Percentiles rank a stretch among this genome's conserved stretches.
These are phyloP conservation scores for Lithocarpus polystachyus DNA, from an alignment of 306 rosid genomes.

Conservation along the genomic window DNA sequence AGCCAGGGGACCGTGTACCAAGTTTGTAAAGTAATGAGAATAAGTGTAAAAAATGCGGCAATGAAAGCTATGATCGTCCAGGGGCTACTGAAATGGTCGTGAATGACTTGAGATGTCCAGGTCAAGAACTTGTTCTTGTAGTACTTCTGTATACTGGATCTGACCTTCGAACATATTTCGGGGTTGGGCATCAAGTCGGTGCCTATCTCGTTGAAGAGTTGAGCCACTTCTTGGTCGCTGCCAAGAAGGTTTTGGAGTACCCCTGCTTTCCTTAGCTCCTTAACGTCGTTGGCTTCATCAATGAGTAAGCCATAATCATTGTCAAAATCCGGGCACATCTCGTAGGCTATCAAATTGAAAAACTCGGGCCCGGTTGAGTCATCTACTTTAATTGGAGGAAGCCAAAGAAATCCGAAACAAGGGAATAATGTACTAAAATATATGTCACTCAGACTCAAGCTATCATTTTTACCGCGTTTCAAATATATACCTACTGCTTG, in stretches of 20 bases:
- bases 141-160: not conserved
- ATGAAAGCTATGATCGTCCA: conserved; percentile 25
- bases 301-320: conserved; percentile 33
- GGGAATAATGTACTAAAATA: not conserved
- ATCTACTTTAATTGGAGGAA: conserved; percentile 13
- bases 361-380: conserved; percentile 8
- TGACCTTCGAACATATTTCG: not conserved
- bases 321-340: conserved; percentile 36
- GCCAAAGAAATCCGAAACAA: not conserved
- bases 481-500: not conserved
- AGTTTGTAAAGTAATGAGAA: not conserved
- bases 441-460: not conserved
- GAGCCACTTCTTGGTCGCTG: conserved; percentile 39
- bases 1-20: no score
- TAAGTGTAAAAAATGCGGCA: not conserved
- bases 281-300: conserved; percentile 34
- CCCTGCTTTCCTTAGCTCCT: not conserved
- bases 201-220: not conserved
- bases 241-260: conserved; percentile 31
- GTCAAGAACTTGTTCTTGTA: not conserved
- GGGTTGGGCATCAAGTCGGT: conserved; percentile 17
- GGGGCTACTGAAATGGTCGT: conserved; percentile 29
- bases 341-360: conserved; percentile 35
- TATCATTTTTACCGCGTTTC: not conserved
- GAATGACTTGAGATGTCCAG: conserved; percentile 18